Evolutionary conservation across 768 basidiomycete species (phyloP), one percentile per base, ranked within the genome.

Genomic region (Podaxis sp.): DNA sequence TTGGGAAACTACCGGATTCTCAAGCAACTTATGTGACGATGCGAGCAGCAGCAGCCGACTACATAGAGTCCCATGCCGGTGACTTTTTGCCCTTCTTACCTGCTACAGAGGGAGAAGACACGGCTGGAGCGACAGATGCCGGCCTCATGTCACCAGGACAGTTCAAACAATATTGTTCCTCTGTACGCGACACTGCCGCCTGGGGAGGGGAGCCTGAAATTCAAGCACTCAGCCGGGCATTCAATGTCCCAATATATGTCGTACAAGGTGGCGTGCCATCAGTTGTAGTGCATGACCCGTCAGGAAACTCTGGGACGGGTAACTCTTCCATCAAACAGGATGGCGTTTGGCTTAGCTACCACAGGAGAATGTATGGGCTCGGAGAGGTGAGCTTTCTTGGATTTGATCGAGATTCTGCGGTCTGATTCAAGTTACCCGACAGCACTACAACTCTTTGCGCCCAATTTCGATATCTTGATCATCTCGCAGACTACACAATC

Each of bases 181-280:
- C 82, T 11, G 87, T 99, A 29, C 86, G 87, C 46, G 82, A 89
- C 71, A 96, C 94, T 24, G 89, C 86, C n/a, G 83, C 87, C 33
- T 98, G 97, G 97, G 97, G 97, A 54, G 96, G 97, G 38, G 95
- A 98, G 76, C 96, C 94, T 6, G 97, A 98, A 81, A 94, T 99
- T 36, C 81, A 91, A 67, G 97, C 97, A 2, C 79, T 98, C 15
- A 89, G 90, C 70, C 81, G 89, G 55, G 85, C 87, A 33, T 98
- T 84, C 73, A 82, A 87, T 59, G 77, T 96, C 41, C 90, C 95
- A 0, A 95, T 99, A 54, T 89, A 96, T 71, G 91, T 99, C 57
- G 81, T 98, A 12, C 97, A 98, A 73, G 86, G 85, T 1, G 89
- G 88, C 0, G 81, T 80, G 27, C 96, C 95, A 2, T 81, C 87